phyloP scores from a whole-genome alignment of 441 rosid species.

The Cnidoscolus chayamansa region DNA sequence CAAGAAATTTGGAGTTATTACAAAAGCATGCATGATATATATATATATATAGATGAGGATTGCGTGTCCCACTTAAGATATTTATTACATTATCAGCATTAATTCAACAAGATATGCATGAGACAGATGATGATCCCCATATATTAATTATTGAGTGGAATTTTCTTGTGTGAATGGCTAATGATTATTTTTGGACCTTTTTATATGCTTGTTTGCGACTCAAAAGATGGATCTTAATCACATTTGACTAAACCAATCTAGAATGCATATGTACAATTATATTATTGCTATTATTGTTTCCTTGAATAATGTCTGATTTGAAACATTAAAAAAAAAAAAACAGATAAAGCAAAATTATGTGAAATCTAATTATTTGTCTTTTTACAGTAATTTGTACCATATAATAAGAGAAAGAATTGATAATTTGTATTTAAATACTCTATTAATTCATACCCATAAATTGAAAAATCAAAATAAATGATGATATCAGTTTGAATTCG shows the following conservation, averaged over 20 bases:
- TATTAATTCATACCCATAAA: neutral
- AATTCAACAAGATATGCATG: neutral
- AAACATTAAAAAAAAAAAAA: neutral
- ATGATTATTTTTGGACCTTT: constrained; percentile 14
- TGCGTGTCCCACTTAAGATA: constrained; percentile 10
- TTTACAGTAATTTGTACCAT: neutral
- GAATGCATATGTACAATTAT: neutral
- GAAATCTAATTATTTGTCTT: neutral
- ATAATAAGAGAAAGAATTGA: neutral
- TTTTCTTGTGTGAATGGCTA: constrained; percentile 11
- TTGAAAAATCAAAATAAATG: neutral
- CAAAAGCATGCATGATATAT: too few relatives aligned
- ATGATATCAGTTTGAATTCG: too few relatives aligned
- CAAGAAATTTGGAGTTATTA: too few relatives aligned
- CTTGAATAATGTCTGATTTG: neutral
- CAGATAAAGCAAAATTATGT: neutral
- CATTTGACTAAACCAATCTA: constrained; percentile 13
- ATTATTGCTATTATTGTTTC: neutral
- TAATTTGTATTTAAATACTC: neutral
- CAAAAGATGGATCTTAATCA: neutral
- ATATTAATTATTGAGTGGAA: constrained; percentile 20
- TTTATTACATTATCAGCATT: neutral
- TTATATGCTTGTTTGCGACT: neutral
- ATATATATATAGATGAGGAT: too few relatives aligned
- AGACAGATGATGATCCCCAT: neutral